Conservation (phyloP, 352 stramenopile species). For the Phytophthora capsici region DNA sequence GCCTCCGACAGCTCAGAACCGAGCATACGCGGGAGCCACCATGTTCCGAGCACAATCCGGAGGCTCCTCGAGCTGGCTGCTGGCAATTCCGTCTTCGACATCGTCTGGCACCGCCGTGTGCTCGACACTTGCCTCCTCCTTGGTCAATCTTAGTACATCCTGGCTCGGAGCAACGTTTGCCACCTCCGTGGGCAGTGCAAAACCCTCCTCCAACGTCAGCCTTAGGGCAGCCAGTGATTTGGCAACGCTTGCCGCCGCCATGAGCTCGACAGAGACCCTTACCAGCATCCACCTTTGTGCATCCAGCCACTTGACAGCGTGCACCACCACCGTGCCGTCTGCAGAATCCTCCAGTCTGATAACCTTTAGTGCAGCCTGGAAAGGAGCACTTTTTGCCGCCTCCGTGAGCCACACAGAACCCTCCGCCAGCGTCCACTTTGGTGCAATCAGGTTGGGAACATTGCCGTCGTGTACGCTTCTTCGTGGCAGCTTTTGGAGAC, state of each 20-base stretch:
- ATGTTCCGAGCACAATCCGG: constrained; percentile 72
- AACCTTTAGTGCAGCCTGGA: constrained; percentile 73
- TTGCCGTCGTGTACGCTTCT: constrained; percentile 52
- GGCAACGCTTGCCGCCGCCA: constrained; percentile 77
- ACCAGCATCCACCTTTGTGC: constrained; percentile 81
- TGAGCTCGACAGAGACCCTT: constrained; percentile 76
- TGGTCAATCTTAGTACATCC: constrained; percentile 86
- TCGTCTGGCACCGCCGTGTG: constrained; percentile 73
- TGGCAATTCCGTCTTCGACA: constrained; percentile 60
- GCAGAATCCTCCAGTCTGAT: constrained; percentile 83
- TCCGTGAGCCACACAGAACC: constrained; percentile 85
- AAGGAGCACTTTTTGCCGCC: constrained; percentile 85
- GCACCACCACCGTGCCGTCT: constrained; percentile 77
- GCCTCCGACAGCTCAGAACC: constrained; percentile 58
- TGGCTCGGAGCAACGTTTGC: constrained; percentile 66
- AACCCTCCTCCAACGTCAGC: constrained; percentile 84
- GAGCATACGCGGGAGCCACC: constrained; percentile 67
- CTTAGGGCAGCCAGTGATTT: constrained; percentile 60
- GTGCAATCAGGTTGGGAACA: constrained; percentile 61
- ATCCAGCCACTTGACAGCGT: constrained; percentile 73
- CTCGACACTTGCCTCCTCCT: constrained; percentile 79
- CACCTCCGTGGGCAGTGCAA: constrained; percentile 82
- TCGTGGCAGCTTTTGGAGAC: constrained; percentile 6
- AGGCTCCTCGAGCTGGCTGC: constrained; percentile 61
- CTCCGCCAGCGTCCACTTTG: constrained; percentile 82